These are phyloP conservation scores for Colletotrichum tropicicola DNA, from an alignment of 2,329 filamentous ascomycete genomes.

Conservation along the genomic window DNA sequence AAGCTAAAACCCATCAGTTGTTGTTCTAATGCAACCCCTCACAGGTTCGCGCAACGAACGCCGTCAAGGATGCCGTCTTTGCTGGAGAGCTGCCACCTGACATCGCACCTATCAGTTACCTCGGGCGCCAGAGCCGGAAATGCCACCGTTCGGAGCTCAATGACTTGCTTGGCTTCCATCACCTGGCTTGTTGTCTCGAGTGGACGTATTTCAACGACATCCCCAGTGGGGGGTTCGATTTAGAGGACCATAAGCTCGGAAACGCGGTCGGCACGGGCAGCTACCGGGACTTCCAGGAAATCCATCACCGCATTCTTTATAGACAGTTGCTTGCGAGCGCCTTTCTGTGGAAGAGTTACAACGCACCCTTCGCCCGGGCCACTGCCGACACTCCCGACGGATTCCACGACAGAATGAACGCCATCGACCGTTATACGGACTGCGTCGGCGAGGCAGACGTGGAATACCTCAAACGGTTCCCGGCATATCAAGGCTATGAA, in stretches of 20 bases:
- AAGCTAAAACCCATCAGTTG: no score
- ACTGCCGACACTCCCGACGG: not conserved
- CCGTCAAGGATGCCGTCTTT: no score
- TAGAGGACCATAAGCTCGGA: not conserved
- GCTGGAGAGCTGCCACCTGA: no score
- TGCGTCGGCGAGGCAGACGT: not conserved
- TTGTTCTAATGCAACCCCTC: no score
- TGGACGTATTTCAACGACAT: not conserved
- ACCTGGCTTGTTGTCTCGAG: not conserved
- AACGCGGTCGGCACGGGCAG: not conserved
- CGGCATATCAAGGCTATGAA: not conserved
- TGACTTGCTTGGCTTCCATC: not conserved
- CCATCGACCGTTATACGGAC: not conserved
- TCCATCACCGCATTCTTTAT: not conserved
- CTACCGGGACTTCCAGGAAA: not conserved
- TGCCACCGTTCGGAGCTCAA: not conserved
- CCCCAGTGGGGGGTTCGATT: no score
- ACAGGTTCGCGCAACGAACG: no score
- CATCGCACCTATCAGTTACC: no score
- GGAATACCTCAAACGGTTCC: no score
- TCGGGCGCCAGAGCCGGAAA: no score
- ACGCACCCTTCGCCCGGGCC: not conserved
- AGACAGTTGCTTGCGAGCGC: not conserved
- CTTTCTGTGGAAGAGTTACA: not conserved
- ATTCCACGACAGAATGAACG: not conserved